phyloP scores from a whole-genome alignment of 2,329 filamentous ascomycete species.

The Dothidotthia symphoricarpi region DNA sequence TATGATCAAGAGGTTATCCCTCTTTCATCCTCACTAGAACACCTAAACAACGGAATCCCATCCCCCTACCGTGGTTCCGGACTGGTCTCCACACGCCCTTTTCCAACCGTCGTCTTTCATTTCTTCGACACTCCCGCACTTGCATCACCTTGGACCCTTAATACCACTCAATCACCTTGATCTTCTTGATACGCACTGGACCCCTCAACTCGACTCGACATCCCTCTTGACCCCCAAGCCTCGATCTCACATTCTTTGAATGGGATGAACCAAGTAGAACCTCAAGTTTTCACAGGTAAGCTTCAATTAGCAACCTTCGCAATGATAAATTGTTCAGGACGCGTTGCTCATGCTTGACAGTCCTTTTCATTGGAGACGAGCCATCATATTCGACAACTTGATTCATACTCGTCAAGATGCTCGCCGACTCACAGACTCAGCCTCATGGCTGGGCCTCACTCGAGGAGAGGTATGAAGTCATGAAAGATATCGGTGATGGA shows the following conservation, averaged over 20 bases:
- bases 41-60: constrained; percentile 41
- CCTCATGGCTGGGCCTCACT: constrained; percentile 68
- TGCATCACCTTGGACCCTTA: constrained; percentile 45
- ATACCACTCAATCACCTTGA: constrained; percentile 36
- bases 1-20: constrained; percentile 43
- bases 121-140: constrained; percentile 40
- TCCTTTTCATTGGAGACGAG: constrained; percentile 11
- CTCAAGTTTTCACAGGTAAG: background rate
- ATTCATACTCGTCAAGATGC: constrained; percentile 56
- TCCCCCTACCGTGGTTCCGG: constrained; percentile 46
- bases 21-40: constrained; percentile 42
- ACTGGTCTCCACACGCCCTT: constrained; percentile 43
- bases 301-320: constrained; percentile 14
- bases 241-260: constrained; percentile 12
- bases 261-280: constrained; percentile 37
- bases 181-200: constrained; percentile 40
- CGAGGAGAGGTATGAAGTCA: constrained; percentile 91
- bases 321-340: constrained; percentile 19
- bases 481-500: constrained; percentile 98
- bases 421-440: constrained; percentile 70
- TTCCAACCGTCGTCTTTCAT: constrained; percentile 44
- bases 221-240: constrained; percentile 16
- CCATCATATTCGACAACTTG: constrained; percentile 11
- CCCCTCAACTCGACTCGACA: constrained; percentile 28
- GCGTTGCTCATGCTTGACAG: constrained; percentile 2